Percentiles rank a stretch among this genome's conserved stretches.
Conservation (phyloP, 2,329 filamentous ascomycete species). For the Alternaria triticimaculans region DNA sequence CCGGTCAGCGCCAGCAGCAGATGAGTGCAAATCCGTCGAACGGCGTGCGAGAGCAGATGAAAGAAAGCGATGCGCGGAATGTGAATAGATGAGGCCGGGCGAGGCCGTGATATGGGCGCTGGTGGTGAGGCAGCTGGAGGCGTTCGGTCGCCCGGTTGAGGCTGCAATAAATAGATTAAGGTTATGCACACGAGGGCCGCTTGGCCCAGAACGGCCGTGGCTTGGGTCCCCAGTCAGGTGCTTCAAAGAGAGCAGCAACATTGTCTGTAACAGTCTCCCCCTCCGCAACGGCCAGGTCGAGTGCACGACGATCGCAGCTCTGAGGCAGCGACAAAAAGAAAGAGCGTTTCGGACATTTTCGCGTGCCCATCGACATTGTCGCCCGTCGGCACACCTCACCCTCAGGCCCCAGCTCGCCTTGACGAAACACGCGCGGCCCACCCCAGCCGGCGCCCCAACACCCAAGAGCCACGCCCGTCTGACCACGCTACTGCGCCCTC, state of each 20-base stretch:
- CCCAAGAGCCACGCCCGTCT: constrained; percentile 16
- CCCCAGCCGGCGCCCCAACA: constrained; percentile 16
- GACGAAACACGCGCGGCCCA: constrained; percentile 29
- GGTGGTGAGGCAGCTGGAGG: constrained; percentile 2
- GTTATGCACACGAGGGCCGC: constrained; percentile 15
- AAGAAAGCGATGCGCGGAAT: not conserved
- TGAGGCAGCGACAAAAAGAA: not conserved
- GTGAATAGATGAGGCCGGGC: not conserved
- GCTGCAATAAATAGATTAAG: constrained; percentile 28
- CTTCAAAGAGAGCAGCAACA: not conserved
- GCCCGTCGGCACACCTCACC: constrained; percentile 19
- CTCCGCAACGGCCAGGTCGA: constrained; percentile 2
- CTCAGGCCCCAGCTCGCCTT: constrained; percentile 20
- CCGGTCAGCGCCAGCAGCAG: constrained; percentile 4
- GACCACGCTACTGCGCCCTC: constrained; percentile 9
- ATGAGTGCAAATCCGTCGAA: constrained; percentile 7
- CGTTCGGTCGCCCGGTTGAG: constrained; percentile 9
- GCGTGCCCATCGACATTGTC: constrained; percentile 7
- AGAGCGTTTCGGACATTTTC: constrained; percentile 14
- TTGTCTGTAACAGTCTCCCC: not conserved
- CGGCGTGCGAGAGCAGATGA: not conserved
- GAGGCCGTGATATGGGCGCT: not conserved
- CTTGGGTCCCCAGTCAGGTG: constrained; percentile 12
- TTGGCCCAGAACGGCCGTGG: constrained; percentile 15
- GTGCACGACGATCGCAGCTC: constrained; percentile 10